Evolutionary conservation across 1,139 yeast species (phyloP), one percentile per base, ranked within the genome.

Genomic region (Debaryomycetaceae sp.): DNA sequence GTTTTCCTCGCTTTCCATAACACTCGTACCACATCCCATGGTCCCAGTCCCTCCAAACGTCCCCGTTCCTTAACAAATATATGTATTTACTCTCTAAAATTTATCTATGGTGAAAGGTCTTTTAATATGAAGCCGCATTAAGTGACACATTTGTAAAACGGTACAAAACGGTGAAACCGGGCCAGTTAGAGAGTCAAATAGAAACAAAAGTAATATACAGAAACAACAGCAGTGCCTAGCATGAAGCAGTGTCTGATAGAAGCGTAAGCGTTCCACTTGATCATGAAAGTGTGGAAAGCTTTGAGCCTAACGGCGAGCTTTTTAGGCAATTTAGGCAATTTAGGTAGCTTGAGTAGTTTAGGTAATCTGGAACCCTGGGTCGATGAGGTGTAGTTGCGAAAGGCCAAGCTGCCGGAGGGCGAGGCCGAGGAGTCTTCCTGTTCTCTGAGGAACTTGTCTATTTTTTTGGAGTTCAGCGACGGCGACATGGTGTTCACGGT

Each of bases 1-100:
- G 17, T 60, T 56, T 46, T 77, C 83, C 27, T 68, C 75, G 11
- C 55, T 54, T n/a, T 56, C 64, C 29, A 75, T 75, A 6, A 76
- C 69, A 62, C 93, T 85, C 24, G 81, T 76, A 13, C 75, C 62
- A 59, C 95, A 86, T 34, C 91, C 91, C 91, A 84, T 84, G 8
- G 20, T 44, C 3, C 4, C 4, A 7, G 11, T 27, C 11, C 11
- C 8, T 7, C 31, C 8, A 27, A 8, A 27, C 11, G 11, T 11
- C 31, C 11, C 8, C 4, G 11, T 11, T 27, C 31, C 31, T 27
- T 27, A 27, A 27, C 31, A 27, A 11, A 8, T 27, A 27, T 27
- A 27, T 3, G 11, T 27, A 27, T 27, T 27, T 27, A 27, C 31
- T 11, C 31, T 27, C 31, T 27, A 27, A 27, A 11, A 27, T 8